These are phyloP conservation scores for Ambrosia trifida DNA, from an alignment of 129 eudicot species.

Conservation along the genomic window DNA sequence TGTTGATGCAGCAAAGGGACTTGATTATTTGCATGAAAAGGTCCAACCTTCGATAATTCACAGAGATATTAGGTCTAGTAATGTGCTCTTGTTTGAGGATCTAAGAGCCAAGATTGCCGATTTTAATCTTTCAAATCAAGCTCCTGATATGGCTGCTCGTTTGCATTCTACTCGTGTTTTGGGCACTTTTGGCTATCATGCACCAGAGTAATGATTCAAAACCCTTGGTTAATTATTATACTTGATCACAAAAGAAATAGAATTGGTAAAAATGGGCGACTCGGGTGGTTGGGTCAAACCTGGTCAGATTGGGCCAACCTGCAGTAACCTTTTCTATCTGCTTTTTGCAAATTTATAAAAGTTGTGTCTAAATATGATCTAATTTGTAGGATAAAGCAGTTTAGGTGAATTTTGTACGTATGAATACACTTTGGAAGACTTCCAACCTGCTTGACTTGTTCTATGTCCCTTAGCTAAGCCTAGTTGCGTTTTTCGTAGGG, in stretches of 20 bases:
- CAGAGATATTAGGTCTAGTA: conserved; percentile 94
- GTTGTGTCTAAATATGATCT: background rate
- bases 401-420: background rate
- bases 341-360: no score
- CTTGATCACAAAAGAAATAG: background rate
- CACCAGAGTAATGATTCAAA: conserved; percentile 77
- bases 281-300: no score
- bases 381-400: background rate
- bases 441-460: no score
- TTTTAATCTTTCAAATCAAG: conserved; percentile 90
- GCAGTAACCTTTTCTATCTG: background rate
- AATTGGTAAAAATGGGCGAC: no score
- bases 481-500: no score
- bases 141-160: conserved; percentile 98
- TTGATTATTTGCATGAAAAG: conserved; percentile 93
- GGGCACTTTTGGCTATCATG: conserved; percentile 95
- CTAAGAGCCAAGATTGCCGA: conserved; percentile 88
- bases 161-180: conserved; percentile 94
- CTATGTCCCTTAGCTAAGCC: no score
- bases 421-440: background rate
- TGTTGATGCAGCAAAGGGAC: conserved; percentile 94
- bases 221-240: conserved; percentile 8
- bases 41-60: conserved; percentile 82
- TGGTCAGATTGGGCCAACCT: no score
- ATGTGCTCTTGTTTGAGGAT: conserved; percentile 85